Base-by-base conservation (phyloP, 345 rosid genomes). In the Arabidopsis arenosa region DNA sequence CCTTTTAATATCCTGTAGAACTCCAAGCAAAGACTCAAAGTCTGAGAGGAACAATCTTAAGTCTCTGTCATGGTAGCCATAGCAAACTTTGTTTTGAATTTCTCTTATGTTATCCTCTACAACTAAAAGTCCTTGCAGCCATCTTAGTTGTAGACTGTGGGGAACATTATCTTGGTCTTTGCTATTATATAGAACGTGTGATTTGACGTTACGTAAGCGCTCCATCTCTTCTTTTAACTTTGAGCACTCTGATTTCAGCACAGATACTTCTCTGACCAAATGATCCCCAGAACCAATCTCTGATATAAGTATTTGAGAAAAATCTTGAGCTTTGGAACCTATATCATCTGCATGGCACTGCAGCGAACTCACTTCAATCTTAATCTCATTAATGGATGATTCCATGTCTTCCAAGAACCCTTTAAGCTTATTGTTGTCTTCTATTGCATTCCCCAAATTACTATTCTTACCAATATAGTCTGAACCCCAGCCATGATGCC, bases 241-340 rank as follows among this genome's bases (percentile, higher is more conserved):
- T 32, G 84, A 87, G 78, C 97, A 89, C 78, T 92, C 99, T 18
- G 86, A 89, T 79, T 90, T 92, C 74, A 95, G 83, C 41, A 75
- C 74, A 44, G 92, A 89, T 67, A 92, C 96, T 85, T 92, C 93
- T 72, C 82, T 86, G 9, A 81, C 85, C 68, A 95, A 83, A 57
- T 83, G 86, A 73, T 88, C 91, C 39, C 97, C 92, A 9, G 99
- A 92, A 63, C 86, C 82, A 83, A 90, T 86, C 88, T 95, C 99
- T 51, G 84, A 79, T 54, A 81, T 83, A 73, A 95, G 97, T 75
- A 82, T 86, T 83, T 84, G 87, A 14, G 95, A 65, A 72, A 95
- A 81, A 5, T 79, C 87, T 70, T 83, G 88, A 58, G 93, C 83
- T 80, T 89, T 91, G 79, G 70, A 66, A 53, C 93, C 90, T 80